Evolutionary conservation across 2,329 filamentous ascomycete genomes (phyloP).

Genomic region (Ophiostoma australiae): DNA sequence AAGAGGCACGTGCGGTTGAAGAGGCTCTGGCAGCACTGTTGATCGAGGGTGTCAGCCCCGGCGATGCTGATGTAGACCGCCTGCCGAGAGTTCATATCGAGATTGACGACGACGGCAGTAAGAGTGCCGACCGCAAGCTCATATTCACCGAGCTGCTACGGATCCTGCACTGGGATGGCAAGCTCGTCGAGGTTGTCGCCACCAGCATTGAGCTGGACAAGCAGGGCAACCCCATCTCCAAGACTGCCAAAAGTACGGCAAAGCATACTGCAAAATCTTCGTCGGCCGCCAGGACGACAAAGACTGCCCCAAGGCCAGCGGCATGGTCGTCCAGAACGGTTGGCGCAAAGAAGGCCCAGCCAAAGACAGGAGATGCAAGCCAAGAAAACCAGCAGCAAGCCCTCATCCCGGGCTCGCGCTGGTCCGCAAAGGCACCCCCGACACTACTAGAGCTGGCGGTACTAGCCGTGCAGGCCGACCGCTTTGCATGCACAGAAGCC

Average conservation of each 20-base stretch:
- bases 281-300: neutral
- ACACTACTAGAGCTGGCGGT: slow-evolving; percentile 61
- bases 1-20: slow-evolving; percentile 55
- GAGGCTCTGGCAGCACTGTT: slow-evolving; percentile 48
- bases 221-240: neutral
- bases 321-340: neutral
- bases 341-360: neutral
- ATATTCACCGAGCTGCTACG: slow-evolving; percentile 64
- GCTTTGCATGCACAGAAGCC: slow-evolving; percentile 59
- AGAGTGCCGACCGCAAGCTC: slow-evolving; percentile 53
- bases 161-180: slow-evolving; percentile 56
- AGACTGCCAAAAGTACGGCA: neutral
- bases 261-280: neutral
- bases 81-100: slow-evolving; percentile 61
- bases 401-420: slow-evolving; percentile 17
- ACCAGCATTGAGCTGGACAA: neutral
- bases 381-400: neutral
- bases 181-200: slow-evolving; percentile 1
- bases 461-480: slow-evolving; percentile 65
- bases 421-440: slow-evolving; percentile 38
- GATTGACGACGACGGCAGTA: slow-evolving; percentile 65
- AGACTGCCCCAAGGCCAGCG: neutral
- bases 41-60: slow-evolving; percentile 43
- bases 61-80: slow-evolving; percentile 43
- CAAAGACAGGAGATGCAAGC: neutral